A percentile compares a stretch with the other conserved stretches of the same genome.
Evolutionary conservation across 2,329 filamentous ascomycete species (phyloP).

Genomic region (Mycosphaerella sp.): DNA sequence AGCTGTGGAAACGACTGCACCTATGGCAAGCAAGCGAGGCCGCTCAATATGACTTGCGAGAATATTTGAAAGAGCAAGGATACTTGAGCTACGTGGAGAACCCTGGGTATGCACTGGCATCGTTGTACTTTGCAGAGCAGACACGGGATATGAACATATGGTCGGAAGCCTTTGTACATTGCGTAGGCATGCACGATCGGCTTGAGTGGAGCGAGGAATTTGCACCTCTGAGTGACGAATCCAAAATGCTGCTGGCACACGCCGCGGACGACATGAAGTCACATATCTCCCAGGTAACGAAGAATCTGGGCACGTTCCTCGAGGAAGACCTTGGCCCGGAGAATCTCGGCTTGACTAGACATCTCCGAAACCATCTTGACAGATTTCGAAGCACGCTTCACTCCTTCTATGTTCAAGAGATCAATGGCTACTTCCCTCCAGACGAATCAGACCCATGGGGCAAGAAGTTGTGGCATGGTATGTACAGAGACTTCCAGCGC

Average conservation of each 20-base stretch:
- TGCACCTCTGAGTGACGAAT: conserved; percentile 47
- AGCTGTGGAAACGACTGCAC: conserved; percentile 59
- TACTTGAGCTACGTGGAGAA: conserved; percentile 62
- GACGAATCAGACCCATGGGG: conserved; percentile 48
- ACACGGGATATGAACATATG: conserved; percentile 61
- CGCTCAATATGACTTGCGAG: conserved; percentile 41
- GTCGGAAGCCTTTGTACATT: conserved; percentile 68
- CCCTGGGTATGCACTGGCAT: conserved; percentile 61
- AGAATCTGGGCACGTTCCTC: conserved; percentile 60
- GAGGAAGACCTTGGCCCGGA: conserved; percentile 63
- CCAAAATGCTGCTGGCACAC: conserved; percentile 59
- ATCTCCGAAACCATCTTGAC: conserved; percentile 61
- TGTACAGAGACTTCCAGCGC: conserved; percentile 64
- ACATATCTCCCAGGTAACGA: conserved; percentile 53
- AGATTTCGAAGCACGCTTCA: conserved; percentile 65
- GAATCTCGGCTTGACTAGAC: conserved; percentile 57
- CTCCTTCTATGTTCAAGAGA: conserved; percentile 58
- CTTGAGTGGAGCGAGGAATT: conserved; percentile 55
- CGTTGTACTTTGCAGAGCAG: conserved; percentile 61
- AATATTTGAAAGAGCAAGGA: conserved; percentile 62
- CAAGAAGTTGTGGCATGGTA: conserved; percentile 52
- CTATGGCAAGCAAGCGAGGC: conserved; percentile 35
- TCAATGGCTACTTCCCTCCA: conserved; percentile 65
- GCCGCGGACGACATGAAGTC: conserved; percentile 60
- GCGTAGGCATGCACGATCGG: conserved; percentile 66